These are phyloP conservation scores for Ophiostoma perfectum DNA, from an alignment of 2,329 filamentous ascomycete genomes.

Conservation along the genomic window DNA sequence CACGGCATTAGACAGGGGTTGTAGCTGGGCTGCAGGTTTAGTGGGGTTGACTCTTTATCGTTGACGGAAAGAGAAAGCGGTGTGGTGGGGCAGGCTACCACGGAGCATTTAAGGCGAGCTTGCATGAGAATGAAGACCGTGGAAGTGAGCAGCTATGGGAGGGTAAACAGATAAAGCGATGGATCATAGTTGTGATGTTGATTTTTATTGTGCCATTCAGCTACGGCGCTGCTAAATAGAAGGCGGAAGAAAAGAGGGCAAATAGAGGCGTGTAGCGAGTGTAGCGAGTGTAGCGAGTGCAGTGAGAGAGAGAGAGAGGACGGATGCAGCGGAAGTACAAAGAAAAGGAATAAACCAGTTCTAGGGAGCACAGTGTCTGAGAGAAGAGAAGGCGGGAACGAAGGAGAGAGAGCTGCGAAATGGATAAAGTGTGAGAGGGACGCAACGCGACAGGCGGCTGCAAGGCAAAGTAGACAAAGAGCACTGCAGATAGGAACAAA, in stretches of 20 bases:
- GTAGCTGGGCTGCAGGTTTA: not conserved
- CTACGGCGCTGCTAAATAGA: too few species aligned
- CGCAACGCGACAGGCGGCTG: not conserved
- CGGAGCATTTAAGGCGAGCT: not conserved
- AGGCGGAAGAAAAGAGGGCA: not conserved
- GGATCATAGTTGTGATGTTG: not conserved
- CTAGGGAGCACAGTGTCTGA: not conserved
- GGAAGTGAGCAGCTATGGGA: too few species aligned
- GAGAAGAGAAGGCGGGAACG: not conserved
- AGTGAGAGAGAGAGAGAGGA: too few species aligned
- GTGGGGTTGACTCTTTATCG: not conserved
- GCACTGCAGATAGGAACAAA: not conserved
- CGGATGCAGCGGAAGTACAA: not conserved
- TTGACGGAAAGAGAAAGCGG: conserved; percentile 21
- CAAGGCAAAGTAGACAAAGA: not conserved
- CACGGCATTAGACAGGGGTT: conserved; percentile 3
- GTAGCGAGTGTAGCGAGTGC: too few species aligned
- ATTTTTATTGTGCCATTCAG: too few species aligned
- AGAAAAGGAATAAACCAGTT: not conserved
- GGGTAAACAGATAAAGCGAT: not conserved
- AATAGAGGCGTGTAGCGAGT: not conserved
- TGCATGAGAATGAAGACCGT: not conserved
- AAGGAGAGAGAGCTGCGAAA: not conserved
- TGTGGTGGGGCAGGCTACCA: conserved; percentile 14
- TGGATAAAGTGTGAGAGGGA: not conserved